Percentiles rank a stretch among this genome's conserved stretches.
Conservation (phyloP, 1,139 yeast species). For the Magnusiomyces magnusii region DNA sequence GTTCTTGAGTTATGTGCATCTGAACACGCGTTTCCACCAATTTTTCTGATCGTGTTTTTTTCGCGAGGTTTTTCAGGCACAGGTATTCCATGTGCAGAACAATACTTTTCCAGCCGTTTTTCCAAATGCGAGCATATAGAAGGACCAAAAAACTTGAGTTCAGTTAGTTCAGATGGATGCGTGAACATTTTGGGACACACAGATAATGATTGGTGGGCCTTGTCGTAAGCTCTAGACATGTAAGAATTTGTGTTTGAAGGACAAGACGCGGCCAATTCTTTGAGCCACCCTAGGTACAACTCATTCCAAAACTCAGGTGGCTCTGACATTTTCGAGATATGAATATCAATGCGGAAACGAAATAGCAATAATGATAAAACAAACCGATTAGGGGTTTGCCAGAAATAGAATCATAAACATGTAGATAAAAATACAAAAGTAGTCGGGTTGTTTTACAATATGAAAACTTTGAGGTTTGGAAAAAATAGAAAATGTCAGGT, state of each 20-base stretch:
- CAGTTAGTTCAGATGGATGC: constrained; percentile 46
- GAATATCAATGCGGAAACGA: background rate
- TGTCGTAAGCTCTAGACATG: constrained; percentile 40
- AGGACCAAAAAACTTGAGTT: constrained; percentile 55
- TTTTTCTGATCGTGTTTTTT: background rate
- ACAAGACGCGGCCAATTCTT: constrained; percentile 41
- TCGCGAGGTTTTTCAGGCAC: constrained; percentile 34
- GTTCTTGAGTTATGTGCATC: background rate
- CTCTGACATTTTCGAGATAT: background rate
- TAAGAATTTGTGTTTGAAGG: constrained; percentile 37
- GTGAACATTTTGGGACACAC: constrained; percentile 38
- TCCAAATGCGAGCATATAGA: constrained; percentile 46
- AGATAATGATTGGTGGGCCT: constrained; percentile 44
- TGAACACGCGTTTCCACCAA: background rate
- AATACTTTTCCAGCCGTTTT: constrained; percentile 39
- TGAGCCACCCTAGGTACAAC: constrained; percentile 47
- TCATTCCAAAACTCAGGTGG: constrained; percentile 28
- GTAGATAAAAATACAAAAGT: too few species aligned
- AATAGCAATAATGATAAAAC: background rate
- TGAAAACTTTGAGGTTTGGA: too few species aligned
- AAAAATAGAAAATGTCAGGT: too few species aligned
- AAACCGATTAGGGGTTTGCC: background rate
- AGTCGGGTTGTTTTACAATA: too few species aligned
- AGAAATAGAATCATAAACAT: background rate
- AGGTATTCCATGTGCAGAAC: constrained; percentile 38